phyloP scores from a whole-genome alignment of 768 basidiomycete genomes.

The Agrocybe chaxingu region DNA sequence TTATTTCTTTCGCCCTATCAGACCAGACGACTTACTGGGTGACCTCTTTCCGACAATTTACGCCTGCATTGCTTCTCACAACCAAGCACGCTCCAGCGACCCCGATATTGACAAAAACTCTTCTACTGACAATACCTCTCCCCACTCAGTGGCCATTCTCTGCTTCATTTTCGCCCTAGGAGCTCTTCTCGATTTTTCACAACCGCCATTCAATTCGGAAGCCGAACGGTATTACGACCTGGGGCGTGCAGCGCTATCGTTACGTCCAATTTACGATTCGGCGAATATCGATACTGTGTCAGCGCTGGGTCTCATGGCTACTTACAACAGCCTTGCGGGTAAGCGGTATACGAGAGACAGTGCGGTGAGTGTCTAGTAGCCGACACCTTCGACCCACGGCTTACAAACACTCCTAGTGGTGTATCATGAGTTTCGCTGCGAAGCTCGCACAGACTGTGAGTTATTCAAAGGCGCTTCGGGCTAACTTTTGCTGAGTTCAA shows the following conservation, averaged over 20 bases:
- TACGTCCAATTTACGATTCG: slow-evolving; percentile 49
- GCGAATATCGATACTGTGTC: slow-evolving; percentile 56
- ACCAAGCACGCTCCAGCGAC: not conserved
- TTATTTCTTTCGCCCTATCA: slow-evolving; percentile 50
- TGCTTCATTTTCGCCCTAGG: slow-evolving; percentile 64
- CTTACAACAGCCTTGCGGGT: slow-evolving; percentile 52
- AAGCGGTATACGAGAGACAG: slow-evolving; percentile 48
- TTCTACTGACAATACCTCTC: slow-evolving; percentile 14
- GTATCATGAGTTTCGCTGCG: slow-evolving; percentile 51
- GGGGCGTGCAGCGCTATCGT: slow-evolving; percentile 51
- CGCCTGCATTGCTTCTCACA: slow-evolving; percentile 12
- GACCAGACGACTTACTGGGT: slow-evolving; percentile 43
- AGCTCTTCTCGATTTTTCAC: slow-evolving; percentile 51
- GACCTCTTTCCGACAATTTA: slow-evolving; percentile 39
- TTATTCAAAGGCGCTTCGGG: slow-evolving; percentile 1
- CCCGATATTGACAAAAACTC: slow-evolving; percentile 1
- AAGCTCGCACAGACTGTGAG: slow-evolving; percentile 57
- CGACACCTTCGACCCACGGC: slow-evolving; percentile 12
- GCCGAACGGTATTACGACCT: slow-evolving; percentile 60
- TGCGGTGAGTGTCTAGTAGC: slow-evolving; percentile 27
- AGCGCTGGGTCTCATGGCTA: slow-evolving; percentile 54
- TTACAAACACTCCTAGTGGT: slow-evolving; percentile 33
- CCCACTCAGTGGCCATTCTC: slow-evolving; percentile 52
- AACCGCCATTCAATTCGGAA: slow-evolving; percentile 51
- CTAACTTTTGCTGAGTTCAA: not conserved